Percentiles rank a stretch among this genome's conserved stretches.
Evolutionary conservation across 208 protist species (phyloP).

Genomic region (Crithidia acanthocephali): DNA sequence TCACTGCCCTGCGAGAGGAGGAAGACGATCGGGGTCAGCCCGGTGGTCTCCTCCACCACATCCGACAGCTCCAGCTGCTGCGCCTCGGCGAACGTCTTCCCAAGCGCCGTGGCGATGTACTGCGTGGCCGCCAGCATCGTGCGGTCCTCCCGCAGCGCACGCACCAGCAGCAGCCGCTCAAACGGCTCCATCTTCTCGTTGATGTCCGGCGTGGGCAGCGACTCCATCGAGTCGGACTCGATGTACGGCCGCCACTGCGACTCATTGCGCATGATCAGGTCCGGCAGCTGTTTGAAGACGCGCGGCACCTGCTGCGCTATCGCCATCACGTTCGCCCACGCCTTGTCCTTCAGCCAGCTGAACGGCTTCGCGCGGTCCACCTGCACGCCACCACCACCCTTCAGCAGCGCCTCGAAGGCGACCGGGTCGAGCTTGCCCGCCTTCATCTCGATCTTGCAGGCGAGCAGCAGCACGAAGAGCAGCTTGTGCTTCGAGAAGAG

Average conservation of each 20-base stretch:
- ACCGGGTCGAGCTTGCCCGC: slow-evolving; percentile 71
- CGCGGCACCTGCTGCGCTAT: slow-evolving; percentile 86
- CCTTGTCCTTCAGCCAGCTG: slow-evolving; percentile 95
- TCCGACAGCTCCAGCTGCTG: slow-evolving; percentile 90
- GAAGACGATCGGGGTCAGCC: slow-evolving; percentile 95
- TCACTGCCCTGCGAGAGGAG: slow-evolving; percentile 97
- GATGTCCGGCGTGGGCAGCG: slow-evolving; percentile 88
- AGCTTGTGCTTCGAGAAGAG: slow-evolving; percentile 98
- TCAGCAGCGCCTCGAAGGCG: slow-evolving; percentile 94
- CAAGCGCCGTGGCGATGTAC: slow-evolving; percentile 94
- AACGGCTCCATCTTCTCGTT: slow-evolving; percentile 94
- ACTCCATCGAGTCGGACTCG: slow-evolving; percentile 95
- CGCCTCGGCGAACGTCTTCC: slow-evolving; percentile 93
- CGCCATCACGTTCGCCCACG: slow-evolving; percentile 96
- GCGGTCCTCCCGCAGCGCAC: slow-evolving; percentile 95
- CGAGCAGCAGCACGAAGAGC: slow-evolving; percentile 96
- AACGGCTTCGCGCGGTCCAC: slow-evolving; percentile 94
- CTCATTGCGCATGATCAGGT: slow-evolving; percentile 94
- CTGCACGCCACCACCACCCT: slow-evolving; percentile 95
- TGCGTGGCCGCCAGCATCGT: slow-evolving; percentile 94
- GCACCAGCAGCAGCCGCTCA: slow-evolving; percentile 95
- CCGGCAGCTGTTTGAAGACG: slow-evolving; percentile 95
- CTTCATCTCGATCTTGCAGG: slow-evolving; percentile 97
- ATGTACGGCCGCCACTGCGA: slow-evolving; percentile 95
- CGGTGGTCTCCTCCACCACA: slow-evolving; percentile 90